Evolutionary conservation across 2,329 filamentous ascomycete genomes (phyloP).

Genomic region (Exophiala sideris): DNA sequence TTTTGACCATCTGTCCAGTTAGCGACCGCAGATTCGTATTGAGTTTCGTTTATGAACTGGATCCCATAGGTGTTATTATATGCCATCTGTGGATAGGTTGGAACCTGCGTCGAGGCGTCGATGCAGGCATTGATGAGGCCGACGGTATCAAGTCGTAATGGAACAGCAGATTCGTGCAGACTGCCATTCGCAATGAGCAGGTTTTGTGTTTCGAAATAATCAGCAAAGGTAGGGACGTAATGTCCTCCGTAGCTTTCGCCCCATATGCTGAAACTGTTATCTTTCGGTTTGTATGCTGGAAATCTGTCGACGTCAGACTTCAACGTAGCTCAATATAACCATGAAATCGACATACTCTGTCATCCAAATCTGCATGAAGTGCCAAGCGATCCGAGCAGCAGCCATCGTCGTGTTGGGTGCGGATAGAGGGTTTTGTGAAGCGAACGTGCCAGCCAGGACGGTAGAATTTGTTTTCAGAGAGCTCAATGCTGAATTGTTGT

Average conservation of each 20-base stretch:
- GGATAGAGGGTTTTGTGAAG: slow-evolving; percentile 42
- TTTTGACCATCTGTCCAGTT: slow-evolving; percentile 45
- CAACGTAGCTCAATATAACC: not conserved
- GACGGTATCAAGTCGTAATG: slow-evolving; percentile 42
- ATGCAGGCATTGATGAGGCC: slow-evolving; percentile 50
- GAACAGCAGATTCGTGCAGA: slow-evolving; percentile 19
- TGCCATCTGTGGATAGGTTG: slow-evolving; percentile 44
- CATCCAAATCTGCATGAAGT: slow-evolving; percentile 56
- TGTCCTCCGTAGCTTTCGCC: slow-evolving; percentile 30
- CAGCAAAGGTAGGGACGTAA: slow-evolving; percentile 30
- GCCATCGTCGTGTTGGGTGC: slow-evolving; percentile 38
- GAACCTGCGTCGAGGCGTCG: slow-evolving; percentile 44
- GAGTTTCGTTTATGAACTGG: slow-evolving; percentile 41
- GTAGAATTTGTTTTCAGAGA: slow-evolving; percentile 49
- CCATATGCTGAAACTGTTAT: slow-evolving; percentile 37
- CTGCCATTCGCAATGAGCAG: slow-evolving; percentile 23
- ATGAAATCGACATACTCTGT: slow-evolving; percentile 33
- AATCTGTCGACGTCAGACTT: slow-evolving; percentile 36
- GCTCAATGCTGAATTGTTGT: slow-evolving; percentile 31
- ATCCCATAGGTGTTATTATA: slow-evolving; percentile 53
- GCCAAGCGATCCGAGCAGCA: slow-evolving; percentile 51
- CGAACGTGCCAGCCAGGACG: slow-evolving; percentile 52
- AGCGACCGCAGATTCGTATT: slow-evolving; percentile 39
- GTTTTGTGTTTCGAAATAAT: slow-evolving; percentile 31
- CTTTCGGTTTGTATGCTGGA: slow-evolving; percentile 53